Evolutionary conservation across 768 basidiomycete genomes (phyloP).

Genomic region (Phlegmacium glaucopus): DNA sequence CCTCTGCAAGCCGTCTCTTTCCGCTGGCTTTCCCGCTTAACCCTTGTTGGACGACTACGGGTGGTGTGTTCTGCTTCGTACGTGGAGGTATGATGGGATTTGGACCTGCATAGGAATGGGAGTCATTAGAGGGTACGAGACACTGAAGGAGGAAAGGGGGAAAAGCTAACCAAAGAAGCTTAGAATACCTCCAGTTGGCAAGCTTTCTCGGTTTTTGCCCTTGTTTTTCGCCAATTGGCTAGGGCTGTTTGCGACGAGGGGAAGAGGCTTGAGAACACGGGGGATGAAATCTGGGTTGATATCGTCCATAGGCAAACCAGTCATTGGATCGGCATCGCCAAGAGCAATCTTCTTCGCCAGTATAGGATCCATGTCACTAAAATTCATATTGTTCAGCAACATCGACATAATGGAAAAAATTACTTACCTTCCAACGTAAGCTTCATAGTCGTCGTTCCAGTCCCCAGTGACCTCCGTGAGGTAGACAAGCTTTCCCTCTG

Average conservation of each 20-base stretch:
- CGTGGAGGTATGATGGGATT: conserved; percentile 38
- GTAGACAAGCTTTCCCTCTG: conserved; percentile 59
- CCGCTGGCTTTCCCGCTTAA: conserved; percentile 61
- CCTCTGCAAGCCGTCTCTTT: conserved; percentile 68
- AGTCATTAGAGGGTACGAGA: not conserved
- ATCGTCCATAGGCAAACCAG: conserved; percentile 68
- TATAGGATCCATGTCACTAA: conserved; percentile 59
- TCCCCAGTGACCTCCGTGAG: conserved; percentile 58
- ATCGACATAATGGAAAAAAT: not conserved
- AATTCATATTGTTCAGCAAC: conserved; percentile 1
- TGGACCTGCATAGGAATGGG: conserved; percentile 28
- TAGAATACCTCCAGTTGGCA: conserved; percentile 41
- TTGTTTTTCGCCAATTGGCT: conserved; percentile 38
- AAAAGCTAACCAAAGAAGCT: conserved; percentile 59
- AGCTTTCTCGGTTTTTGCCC: conserved; percentile 41
- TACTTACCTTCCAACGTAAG: conserved; percentile 69
- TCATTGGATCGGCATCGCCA: conserved; percentile 71
- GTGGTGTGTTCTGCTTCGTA: conserved; percentile 7
- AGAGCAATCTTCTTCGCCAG: conserved; percentile 64
- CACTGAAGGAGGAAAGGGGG: not conserved
- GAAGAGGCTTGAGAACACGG: conserved; percentile 40
- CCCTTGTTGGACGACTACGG: conserved; percentile 18
- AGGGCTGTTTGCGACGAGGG: conserved; percentile 17
- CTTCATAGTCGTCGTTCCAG: conserved; percentile 61
- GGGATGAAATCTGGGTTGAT: conserved; percentile 69